Percentiles rank a stretch among this genome's conserved stretches.
Evolutionary conservation across 169 alveolate species (phyloP).

Genomic region (Babesia divergens): DNA sequence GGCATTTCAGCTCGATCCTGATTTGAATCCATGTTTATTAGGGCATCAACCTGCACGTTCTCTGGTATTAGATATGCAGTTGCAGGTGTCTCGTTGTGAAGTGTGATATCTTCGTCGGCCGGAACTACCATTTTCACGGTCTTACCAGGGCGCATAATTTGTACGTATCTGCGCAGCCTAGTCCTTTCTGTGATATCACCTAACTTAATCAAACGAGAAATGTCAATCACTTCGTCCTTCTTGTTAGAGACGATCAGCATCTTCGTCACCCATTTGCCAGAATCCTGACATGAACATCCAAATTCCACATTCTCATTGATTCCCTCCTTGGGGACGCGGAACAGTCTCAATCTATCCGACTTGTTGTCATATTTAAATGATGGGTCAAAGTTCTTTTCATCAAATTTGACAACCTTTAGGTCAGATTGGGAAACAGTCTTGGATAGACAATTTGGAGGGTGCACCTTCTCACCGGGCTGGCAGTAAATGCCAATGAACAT

Average conservation of each 20-base stretch:
- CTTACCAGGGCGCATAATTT: not conserved
- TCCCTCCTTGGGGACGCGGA: slow-evolving; percentile 16
- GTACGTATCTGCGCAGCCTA: not conserved
- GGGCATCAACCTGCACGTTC: not conserved
- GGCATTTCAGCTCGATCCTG: not conserved
- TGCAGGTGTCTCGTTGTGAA: not conserved
- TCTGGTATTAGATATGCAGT: not conserved
- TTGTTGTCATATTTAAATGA: not conserved
- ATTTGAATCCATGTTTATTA: not conserved
- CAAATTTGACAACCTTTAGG: not conserved
- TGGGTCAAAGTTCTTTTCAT: not conserved
- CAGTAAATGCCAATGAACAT: slow-evolving; percentile 63
- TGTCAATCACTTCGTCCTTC: not conserved
- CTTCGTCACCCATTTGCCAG: not conserved
- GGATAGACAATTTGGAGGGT: slow-evolving; percentile 19
- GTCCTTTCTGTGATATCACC: not conserved
- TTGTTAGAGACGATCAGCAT: not conserved
- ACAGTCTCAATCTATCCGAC: not conserved
- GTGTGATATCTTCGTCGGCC: not conserved
- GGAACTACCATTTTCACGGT: not conserved
- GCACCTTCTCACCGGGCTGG: slow-evolving; percentile 21
- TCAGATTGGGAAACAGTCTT: not conserved
- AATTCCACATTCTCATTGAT: not conserved
- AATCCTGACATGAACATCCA: slow-evolving; percentile 29
- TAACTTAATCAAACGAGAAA: not conserved